Conservation (phyloP, 257 asterid genomes). For the Nicotiana undulata region DNA sequence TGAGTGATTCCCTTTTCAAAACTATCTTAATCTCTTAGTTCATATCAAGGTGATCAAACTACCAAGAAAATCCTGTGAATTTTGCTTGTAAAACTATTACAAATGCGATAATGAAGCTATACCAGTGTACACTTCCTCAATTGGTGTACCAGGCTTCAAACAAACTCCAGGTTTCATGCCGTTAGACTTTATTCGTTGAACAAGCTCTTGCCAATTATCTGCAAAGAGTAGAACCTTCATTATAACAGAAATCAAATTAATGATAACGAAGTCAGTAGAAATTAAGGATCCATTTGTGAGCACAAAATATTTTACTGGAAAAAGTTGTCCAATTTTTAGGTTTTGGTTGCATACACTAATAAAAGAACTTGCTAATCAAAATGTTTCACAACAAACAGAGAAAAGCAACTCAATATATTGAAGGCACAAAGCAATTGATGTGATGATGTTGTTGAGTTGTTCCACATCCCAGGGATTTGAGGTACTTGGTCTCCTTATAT, state of each 20-base stretch:
- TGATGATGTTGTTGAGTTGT: too few species aligned
- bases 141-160: constrained; percentile 78
- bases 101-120: constrained; percentile 7
- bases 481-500: too few species aligned
- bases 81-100: neutral
- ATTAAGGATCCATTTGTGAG: neutral
- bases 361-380: neutral
- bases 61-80: neutral
- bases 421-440: neutral
- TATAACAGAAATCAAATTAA: neutral
- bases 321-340: neutral
- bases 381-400: neutral
- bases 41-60: neutral
- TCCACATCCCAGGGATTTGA: too few species aligned
- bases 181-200: constrained; percentile 60
- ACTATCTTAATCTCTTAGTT: neutral
- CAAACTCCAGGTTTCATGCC: constrained; percentile 90
- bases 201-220: constrained; percentile 91
- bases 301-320: neutral
- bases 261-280: neutral
- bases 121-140: constrained; percentile 81
- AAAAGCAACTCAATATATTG: neutral
- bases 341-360: neutral
- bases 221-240: constrained; percentile 9
- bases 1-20: neutral